Evolutionary conservation across 495 filamentous ascomycete species (phyloP).

Genomic region (Glarea lozoyensis): DNA sequence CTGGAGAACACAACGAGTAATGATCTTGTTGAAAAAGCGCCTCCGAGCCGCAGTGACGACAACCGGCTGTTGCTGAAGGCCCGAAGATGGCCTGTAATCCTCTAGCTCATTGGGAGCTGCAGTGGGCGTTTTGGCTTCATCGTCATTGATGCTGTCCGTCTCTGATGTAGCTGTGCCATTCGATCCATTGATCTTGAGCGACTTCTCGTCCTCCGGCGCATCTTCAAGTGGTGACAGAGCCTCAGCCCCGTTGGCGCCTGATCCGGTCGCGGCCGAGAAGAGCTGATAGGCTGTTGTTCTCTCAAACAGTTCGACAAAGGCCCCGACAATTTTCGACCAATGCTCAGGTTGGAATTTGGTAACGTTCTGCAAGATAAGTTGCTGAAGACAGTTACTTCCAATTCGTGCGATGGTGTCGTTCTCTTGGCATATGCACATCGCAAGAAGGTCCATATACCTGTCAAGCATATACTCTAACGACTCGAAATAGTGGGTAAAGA

Average conservation of each 20-base stretch:
- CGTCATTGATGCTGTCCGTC: constrained; percentile 25
- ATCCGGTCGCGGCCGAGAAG: constrained; percentile 70
- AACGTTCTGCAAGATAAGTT: constrained; percentile 92
- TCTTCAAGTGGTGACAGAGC: constrained; percentile 26
- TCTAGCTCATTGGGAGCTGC: constrained; percentile 54
- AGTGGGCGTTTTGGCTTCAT: constrained; percentile 21
- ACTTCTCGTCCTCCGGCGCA: constrained; percentile 35
- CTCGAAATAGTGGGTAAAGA: constrained; percentile 98
- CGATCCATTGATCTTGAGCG: constrained; percentile 54
- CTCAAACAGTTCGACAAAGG: constrained; percentile 92
- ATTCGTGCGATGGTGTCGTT: constrained; percentile 98
- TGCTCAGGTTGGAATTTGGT: constrained; percentile 78
- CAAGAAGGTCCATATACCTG: constrained; percentile 83
- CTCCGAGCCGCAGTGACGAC: constrained; percentile 86
- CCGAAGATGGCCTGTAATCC: constrained; percentile 72
- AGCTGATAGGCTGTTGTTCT: constrained; percentile 90
- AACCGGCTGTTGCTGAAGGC: constrained; percentile 74
- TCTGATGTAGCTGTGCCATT: constrained; percentile 31
- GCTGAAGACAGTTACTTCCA: constrained; percentile 94
- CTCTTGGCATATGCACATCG: constrained; percentile 95
- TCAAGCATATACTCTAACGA: constrained; percentile 94
- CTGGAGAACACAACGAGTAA: constrained; percentile 96
- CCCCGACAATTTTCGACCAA: constrained; percentile 87
- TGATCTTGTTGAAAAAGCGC: constrained; percentile 98
- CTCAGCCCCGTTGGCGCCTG: constrained; percentile 35